phyloP scores from a whole-genome alignment of 164 flowering plant genomes.

The Liriodendron chinense region DNA sequence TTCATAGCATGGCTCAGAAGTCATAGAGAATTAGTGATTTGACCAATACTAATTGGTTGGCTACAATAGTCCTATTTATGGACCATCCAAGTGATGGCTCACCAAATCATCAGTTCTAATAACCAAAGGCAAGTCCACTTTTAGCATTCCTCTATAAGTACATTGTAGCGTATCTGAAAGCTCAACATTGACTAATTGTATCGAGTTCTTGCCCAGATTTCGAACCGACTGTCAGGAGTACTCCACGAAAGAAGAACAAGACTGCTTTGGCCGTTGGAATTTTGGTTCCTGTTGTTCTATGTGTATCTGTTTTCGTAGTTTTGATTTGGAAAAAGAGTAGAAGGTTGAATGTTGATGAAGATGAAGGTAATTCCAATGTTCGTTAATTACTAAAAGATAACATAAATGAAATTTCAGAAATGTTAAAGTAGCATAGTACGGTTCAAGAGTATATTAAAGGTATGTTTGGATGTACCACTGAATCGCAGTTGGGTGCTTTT shows the following conservation, averaged over 20 bases:
- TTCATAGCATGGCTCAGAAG: no score
- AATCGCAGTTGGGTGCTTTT: no score
- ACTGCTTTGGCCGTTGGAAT: slow-evolving; percentile 59
- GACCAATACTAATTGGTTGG: no score
- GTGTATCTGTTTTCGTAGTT: slow-evolving; percentile 23
- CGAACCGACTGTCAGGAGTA: no score
- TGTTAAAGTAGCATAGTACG: neutral
- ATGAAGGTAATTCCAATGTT: slow-evolving; percentile 45
- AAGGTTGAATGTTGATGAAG: slow-evolving; percentile 21
- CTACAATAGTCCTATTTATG: no score
- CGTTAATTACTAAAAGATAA: neutral
- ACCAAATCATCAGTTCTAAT: no score
- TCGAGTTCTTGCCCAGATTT: slow-evolving; percentile 42
- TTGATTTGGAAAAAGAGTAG: slow-evolving; percentile 34
- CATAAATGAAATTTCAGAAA: neutral
- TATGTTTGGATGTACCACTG: no score
- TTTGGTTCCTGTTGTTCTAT: slow-evolving; percentile 37
- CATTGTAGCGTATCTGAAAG: neutral
- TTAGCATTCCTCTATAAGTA: neutral
- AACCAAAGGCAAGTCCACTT: no score
- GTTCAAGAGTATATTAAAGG: neutral
- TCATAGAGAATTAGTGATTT: no score
- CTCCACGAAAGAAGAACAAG: slow-evolving; percentile 23
- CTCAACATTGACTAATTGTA: neutral
- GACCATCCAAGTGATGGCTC: no score